phyloP scores from a whole-genome alignment of 2,329 filamentous ascomycete species.

The Stromatinia cepivora region DNA sequence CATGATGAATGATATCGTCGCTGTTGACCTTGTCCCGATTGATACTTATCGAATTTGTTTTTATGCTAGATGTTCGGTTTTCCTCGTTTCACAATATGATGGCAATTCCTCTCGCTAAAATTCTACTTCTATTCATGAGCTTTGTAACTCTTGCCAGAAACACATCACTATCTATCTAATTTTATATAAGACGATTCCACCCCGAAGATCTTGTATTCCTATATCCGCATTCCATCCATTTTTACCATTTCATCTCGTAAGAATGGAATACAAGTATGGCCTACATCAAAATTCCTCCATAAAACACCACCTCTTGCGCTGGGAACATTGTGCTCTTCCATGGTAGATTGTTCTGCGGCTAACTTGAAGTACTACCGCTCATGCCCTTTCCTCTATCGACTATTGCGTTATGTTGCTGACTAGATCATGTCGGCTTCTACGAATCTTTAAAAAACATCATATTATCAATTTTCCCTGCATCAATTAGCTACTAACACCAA shows the following conservation, averaged over 20 bases:
- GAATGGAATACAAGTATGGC: conserved; percentile 14
- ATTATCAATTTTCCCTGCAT: conserved; percentile 54
- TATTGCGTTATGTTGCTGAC: conserved; percentile 50
- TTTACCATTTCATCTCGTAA: conserved; percentile 42
- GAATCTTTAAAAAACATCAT: conserved; percentile 54
- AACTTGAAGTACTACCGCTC: conserved; percentile 53
- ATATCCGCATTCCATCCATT: no score
- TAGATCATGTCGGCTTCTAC: conserved; percentile 58
- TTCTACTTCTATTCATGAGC: neutral
- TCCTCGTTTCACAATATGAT: neutral
- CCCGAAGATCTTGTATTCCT: no score
- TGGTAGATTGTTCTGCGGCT: conserved; percentile 58
- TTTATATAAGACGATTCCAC: neutral
- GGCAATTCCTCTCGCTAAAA: neutral
- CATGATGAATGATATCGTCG: neutral
- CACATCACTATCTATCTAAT: no score
- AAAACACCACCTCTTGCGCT: conserved; percentile 7
- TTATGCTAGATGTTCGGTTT: no score
- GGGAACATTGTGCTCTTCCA: conserved; percentile 51
- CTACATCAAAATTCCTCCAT: neutral
- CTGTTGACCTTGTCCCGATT: neutral
- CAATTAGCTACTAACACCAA: conserved; percentile 54
- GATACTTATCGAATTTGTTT: neutral
- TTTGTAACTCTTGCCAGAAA: neutral
- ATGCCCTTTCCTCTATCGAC: conserved; percentile 45